phyloP scores from a whole-genome alignment of 495 filamentous ascomycete species.

The Aspergillus avenaceus region DNA sequence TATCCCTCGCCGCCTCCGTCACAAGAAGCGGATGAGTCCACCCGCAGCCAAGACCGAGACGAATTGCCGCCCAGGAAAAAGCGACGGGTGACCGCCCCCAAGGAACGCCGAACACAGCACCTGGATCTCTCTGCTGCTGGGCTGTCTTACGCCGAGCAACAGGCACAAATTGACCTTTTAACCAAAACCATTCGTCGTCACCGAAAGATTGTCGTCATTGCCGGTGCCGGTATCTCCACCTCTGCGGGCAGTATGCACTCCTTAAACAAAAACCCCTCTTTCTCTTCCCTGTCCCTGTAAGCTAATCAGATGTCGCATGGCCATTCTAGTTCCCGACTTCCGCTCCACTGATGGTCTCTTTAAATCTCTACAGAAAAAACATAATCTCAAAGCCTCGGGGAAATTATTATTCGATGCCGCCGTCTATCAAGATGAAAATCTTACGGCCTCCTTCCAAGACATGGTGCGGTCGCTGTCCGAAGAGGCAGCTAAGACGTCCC shows the following conservation, averaged over 20 bases:
- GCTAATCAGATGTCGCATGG: neutral
- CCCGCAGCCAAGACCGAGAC: constrained; percentile 48
- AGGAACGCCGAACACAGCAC: constrained; percentile 70
- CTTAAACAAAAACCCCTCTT: constrained; percentile 37
- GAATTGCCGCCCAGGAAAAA: constrained; percentile 71
- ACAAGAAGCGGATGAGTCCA: constrained; percentile 45
- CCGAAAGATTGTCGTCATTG: constrained; percentile 94
- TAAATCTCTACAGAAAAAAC: constrained; percentile 71
- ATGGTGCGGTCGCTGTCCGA: constrained; percentile 89
- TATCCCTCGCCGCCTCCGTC: constrained; percentile 57
- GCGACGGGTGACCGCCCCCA: constrained; percentile 60
- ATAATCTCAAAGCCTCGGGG: constrained; percentile 87
- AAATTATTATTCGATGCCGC: constrained; percentile 97
- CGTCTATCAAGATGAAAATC: constrained; percentile 85
- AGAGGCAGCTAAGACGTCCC: constrained; percentile 66
- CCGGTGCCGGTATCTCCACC: constrained; percentile 93
- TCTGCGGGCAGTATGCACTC: constrained; percentile 82
- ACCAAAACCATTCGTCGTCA: constrained; percentile 77
- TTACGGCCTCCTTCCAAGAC: constrained; percentile 85
- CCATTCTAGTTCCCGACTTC: constrained; percentile 84
- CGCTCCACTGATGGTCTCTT: constrained; percentile 88
- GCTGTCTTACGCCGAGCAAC: constrained; percentile 46
- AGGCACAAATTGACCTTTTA: constrained; percentile 60
- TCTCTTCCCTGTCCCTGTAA: constrained; percentile 43
- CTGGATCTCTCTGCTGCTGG: constrained; percentile 59